Percentiles rank a stretch among this genome's conserved stretches.
These are phyloP conservation scores for Nigrospora osmanthi DNA, from an alignment of 2,329 filamentous ascomycete species.

Conservation along the genomic window DNA sequence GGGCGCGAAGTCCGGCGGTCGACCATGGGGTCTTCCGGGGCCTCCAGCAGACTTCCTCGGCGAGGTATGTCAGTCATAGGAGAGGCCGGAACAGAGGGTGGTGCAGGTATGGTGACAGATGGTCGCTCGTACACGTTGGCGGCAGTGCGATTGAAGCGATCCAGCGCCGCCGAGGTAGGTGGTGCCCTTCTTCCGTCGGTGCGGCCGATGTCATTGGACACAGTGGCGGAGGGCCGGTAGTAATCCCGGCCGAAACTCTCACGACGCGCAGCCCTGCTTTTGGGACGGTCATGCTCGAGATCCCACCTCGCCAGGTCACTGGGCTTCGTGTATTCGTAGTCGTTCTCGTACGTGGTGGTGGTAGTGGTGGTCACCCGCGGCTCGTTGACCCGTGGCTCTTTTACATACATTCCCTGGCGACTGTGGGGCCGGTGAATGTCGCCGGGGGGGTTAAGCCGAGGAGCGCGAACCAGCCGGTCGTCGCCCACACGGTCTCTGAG, in stretches of 20 bases:
- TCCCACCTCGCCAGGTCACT: conserved; percentile 55
- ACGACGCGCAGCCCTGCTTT: conserved; percentile 31
- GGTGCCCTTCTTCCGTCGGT: conserved; percentile 41
- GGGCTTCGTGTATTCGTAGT: conserved; percentile 57
- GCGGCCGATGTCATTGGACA: conserved; percentile 38
- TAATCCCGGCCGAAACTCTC: conserved; percentile 50
- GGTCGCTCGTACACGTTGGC: conserved; percentile 37
- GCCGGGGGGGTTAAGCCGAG: conserved; percentile 21
- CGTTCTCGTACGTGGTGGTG: conserved; percentile 49
- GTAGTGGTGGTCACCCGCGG: conserved; percentile 33
- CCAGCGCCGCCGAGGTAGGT: conserved; percentile 62
- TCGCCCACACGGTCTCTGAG: conserved; percentile 34
- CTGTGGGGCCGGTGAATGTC: conserved; percentile 41
- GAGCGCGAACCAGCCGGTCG: conserved; percentile 32
- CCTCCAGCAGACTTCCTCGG: conserved; percentile 22
- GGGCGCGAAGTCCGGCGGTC: conserved; percentile 24
- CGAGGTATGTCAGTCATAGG: conserved; percentile 6
- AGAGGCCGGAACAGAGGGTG: conserved; percentile 19
- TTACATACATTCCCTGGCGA: conserved; percentile 36
- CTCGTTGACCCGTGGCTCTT: conserved; percentile 30
- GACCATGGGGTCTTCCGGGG: conserved; percentile 24
- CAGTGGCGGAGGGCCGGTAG: conserved; percentile 45
- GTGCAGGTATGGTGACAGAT: conserved; percentile 35
- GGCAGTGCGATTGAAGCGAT: conserved; percentile 51
- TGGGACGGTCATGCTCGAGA: conserved; percentile 40